Evolutionary conservation across 2,329 filamentous ascomycete species (phyloP).

Genomic region (Venturia nashicola): DNA sequence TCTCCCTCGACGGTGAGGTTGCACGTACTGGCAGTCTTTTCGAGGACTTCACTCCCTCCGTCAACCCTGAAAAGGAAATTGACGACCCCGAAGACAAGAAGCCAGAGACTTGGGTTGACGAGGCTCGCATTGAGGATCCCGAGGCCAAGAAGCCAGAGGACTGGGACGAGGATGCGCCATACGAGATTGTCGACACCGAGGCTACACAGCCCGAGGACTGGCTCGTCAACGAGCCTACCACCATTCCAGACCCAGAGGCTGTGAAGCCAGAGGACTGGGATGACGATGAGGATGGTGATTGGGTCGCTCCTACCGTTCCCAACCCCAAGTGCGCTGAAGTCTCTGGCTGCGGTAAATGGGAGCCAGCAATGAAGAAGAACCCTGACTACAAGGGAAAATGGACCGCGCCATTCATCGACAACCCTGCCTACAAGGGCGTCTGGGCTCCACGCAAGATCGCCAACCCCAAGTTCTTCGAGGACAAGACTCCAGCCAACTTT

Average conservation of each 20-base stretch:
- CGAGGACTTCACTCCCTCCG: slow-evolving; percentile 83
- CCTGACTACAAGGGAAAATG: slow-evolving; percentile 98
- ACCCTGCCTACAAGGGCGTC: slow-evolving; percentile 92
- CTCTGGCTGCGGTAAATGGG: slow-evolving; percentile 90
- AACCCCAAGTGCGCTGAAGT: slow-evolving; percentile 94
- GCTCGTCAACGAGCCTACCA: slow-evolving; percentile 78
- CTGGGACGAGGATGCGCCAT: slow-evolving; percentile 98
- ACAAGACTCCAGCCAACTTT: slow-evolving; percentile 92
- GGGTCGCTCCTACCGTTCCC: slow-evolving; percentile 75
- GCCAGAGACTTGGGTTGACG: slow-evolving; percentile 92
- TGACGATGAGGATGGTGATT: slow-evolving; percentile 98
- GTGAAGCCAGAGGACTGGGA: slow-evolving; percentile 99
- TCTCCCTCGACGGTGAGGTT: slow-evolving; percentile 81
- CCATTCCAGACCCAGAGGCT: slow-evolving; percentile 82
- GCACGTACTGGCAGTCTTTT: slow-evolving; percentile 83
- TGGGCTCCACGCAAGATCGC: slow-evolving; percentile 94
- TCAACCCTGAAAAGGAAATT: slow-evolving; percentile 92
- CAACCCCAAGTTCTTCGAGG: slow-evolving; percentile 94
- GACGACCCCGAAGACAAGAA: slow-evolving; percentile 89
- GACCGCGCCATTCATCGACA: slow-evolving; percentile 84
- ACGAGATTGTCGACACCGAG: slow-evolving; percentile 88
- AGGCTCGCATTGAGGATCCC: slow-evolving; percentile 80
- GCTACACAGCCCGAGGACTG: slow-evolving; percentile 89
- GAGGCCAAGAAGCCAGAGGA: slow-evolving; percentile 94
- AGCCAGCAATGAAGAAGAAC: slow-evolving; percentile 85